A percentile compares a stretch with the other conserved stretches of the same genome.
Conservation (phyloP, 108 stramenopile species). For the Pseudonitzschia delicatissima region DNA sequence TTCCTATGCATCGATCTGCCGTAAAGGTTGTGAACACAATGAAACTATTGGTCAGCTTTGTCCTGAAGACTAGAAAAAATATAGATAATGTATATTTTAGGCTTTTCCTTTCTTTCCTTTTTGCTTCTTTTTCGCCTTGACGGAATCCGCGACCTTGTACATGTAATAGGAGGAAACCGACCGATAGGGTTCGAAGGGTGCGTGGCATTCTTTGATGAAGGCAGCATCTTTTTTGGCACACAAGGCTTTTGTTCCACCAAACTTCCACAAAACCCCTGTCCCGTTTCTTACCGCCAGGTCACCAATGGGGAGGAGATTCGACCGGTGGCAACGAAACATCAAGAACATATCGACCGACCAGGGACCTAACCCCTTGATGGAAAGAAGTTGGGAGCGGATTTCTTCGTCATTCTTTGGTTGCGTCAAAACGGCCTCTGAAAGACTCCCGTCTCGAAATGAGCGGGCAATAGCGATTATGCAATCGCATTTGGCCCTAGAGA, state of each 20-base stretch:
- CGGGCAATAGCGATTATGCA: slow-evolving; percentile 43
- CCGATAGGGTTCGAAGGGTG: slow-evolving; percentile 41
- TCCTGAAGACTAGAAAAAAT: no score
- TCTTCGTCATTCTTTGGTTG: not conserved
- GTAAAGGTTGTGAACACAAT: no score
- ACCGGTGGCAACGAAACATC: slow-evolving; percentile 46
- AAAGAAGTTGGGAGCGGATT: slow-evolving; percentile 34
- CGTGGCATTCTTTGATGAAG: slow-evolving; percentile 18
- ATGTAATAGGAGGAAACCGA: slow-evolving; percentile 48
- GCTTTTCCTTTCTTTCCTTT: no score
- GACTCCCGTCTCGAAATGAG: slow-evolving; percentile 25
- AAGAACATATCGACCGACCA: slow-evolving; percentile 72
- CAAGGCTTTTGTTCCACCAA: slow-evolving; percentile 27
- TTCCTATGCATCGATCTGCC: no score
- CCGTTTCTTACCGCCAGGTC: slow-evolving; percentile 67
- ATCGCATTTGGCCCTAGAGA: slow-evolving; percentile 42
- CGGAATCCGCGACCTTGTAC: slow-evolving; percentile 35
- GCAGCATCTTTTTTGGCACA: slow-evolving; percentile 41
- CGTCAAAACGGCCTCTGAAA: not conserved
- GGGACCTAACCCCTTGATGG: slow-evolving; percentile 60
- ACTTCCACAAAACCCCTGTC: slow-evolving; percentile 33
- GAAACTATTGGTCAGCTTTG: no score
- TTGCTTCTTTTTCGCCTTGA: no score
- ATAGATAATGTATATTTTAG: no score
- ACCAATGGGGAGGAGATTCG: slow-evolving; percentile 56